A percentile compares a stretch with the other conserved stretches of the same genome.
Conservation (phyloP, 495 filamentous ascomycete genomes). For the Aspergillus heteromorphus region DNA sequence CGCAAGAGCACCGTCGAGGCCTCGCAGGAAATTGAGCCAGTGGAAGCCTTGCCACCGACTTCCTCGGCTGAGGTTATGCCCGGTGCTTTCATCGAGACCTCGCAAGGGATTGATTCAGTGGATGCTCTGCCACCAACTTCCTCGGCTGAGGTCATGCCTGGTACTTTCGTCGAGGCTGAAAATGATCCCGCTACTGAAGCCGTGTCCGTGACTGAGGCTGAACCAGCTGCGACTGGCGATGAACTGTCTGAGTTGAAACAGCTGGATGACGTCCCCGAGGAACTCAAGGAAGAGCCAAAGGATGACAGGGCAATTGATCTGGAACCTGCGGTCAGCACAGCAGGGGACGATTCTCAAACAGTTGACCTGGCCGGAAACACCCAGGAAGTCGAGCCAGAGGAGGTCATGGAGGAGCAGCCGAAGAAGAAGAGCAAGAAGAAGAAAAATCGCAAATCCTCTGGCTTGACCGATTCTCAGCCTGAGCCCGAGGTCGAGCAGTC, state of each 20-base stretch:
- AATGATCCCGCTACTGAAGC: neutral
- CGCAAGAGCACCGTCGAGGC: constrained; percentile 16
- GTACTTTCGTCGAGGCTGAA: neutral
- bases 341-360: neutral
- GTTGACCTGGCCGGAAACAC: neutral
- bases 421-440: constrained; percentile 33
- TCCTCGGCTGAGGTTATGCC: constrained; percentile 16
- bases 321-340: neutral
- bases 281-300: neutral
- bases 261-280: neutral
- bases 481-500: constrained; percentile 15
- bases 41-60: neutral
- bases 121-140: constrained; percentile 2
- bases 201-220: constrained; percentile 20
- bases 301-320: neutral
- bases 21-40: neutral
- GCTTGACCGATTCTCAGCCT: constrained; percentile 20
- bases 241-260: neutral
- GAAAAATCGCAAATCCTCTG: constrained; percentile 29
- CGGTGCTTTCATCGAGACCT: neutral
- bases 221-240: neutral
- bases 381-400: constrained; percentile 4
- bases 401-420: constrained; percentile 10
- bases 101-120: neutral
- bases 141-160: constrained; percentile 15